Evolutionary conservation across 129 eudicot genomes (phyloP), one percentile per base, ranked within the genome.

Genomic region (Tagetes erecta): DNA sequence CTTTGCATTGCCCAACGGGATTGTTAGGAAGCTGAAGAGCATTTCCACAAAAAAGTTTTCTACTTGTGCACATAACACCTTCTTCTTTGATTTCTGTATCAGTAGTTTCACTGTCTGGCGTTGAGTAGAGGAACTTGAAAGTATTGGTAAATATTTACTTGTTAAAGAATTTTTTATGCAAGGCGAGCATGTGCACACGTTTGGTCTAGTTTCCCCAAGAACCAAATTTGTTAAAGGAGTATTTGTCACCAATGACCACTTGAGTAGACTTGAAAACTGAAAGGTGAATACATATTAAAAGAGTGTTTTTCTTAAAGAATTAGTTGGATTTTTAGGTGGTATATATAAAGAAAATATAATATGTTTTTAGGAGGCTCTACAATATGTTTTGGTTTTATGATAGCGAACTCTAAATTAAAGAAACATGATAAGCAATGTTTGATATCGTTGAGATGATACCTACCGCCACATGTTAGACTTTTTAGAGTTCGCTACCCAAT

Each of bases 31-130:
- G 63, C 72, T 72, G 30, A 81, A 84, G n/a, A 87, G 84, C 64
- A 87, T 67, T 68, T 84, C 84, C 5, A 84, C 74, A 34, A 87
- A 87, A 45, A 64, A 65, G 8, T 84, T 80, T 35, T 47, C 79
- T 1, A 76, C 83, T 57, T 78, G 76, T 46, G 81, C 88, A 70
- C 78, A 69, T 69, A 87, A 38, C 6, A 83, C 80, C 73, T 81
- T 79, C 47, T 76, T 76, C 13, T 36, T 68, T 14, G 91, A 81
- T 31, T 79, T 87, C 4, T 76, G 81, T 52, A 84, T 67, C 6
- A 84, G 5, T 40, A 77, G 3, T 58, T 84, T 81, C 42, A 87
- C 33, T 0, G 35, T 70, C 59, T 71, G 67, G 8, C 77, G 51
- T 3, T 12, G 78, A 14, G 12, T n/a, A 12, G 64, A 44, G 73